phyloP scores from a whole-genome alignment of 2,329 filamentous ascomycete species.

The Arachnomyces sp. region DNA sequence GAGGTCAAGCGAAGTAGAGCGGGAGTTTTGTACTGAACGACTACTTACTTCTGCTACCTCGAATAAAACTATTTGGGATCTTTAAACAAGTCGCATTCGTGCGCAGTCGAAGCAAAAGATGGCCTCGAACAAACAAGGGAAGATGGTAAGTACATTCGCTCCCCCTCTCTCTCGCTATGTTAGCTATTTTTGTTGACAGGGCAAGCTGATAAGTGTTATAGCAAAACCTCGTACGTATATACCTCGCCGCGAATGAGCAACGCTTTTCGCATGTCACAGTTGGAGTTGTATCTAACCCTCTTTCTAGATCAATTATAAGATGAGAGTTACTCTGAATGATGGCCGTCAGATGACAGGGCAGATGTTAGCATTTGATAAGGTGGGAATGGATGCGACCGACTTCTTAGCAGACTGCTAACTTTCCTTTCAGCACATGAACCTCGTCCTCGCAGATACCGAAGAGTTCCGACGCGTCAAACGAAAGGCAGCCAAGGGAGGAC shows the following conservation, averaged over 20 bases:
- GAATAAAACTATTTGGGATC: slow-evolving; percentile 21
- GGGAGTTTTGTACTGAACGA: slow-evolving; percentile 4
- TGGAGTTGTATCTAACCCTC: not conserved
- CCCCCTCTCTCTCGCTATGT: slow-evolving; percentile 33
- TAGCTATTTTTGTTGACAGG: slow-evolving; percentile 43
- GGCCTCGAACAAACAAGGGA: slow-evolving; percentile 87
- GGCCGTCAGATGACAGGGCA: slow-evolving; percentile 94
- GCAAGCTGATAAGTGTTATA: slow-evolving; percentile 51
- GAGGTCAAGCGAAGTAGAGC: not conserved
- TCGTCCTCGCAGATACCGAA: slow-evolving; percentile 96
- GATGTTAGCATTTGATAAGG: slow-evolving; percentile 98
- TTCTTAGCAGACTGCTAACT: slow-evolving; percentile 8
- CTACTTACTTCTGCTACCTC: slow-evolving; percentile 13
- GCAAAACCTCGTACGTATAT: slow-evolving; percentile 56
- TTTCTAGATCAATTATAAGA: slow-evolving; percentile 92
- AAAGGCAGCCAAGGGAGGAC: slow-evolving; percentile 65
- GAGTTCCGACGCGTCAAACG: slow-evolving; percentile 89
- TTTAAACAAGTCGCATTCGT: slow-evolving; percentile 38
- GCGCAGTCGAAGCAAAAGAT: slow-evolving; percentile 43
- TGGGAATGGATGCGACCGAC: slow-evolving; percentile 31
- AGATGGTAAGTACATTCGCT: slow-evolving; percentile 75
- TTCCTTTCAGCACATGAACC: slow-evolving; percentile 80
- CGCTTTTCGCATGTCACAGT: not conserved
- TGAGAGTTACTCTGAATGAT: slow-evolving; percentile 93
- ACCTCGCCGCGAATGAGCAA: not conserved